Evolutionary conservation across 2,329 filamentous ascomycete species (phyloP), one percentile per base, ranked within the genome.

Genomic region (Cercospora sp.): DNA sequence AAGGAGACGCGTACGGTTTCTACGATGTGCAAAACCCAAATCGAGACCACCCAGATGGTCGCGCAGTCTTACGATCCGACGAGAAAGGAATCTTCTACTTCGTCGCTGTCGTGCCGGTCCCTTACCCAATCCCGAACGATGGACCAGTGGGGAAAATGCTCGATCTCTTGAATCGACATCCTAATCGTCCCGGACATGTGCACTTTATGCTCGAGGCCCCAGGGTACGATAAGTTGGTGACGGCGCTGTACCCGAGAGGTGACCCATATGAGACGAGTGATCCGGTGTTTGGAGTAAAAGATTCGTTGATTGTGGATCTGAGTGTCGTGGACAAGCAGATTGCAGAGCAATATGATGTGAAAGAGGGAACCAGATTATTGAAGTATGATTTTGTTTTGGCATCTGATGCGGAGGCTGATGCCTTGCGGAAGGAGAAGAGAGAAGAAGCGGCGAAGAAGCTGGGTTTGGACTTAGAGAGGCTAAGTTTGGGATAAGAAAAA

Each of bases 181-280:
- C 88, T 62, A 93, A 88, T 82, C 82, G 92, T 63, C 92, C 92
- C 1, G 87, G 88, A n/a, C 92, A 94, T 79, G 86, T 94, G 83
- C 92, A 94, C 78, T 94, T 94, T 74, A 95, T 95, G 91, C 93
- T 97, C 80, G 87, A 90, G 76, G 93, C 92, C 82, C 79, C 84
- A 31, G 91, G 91, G 0, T 93, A 87, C 81, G 92, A 96, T 81
- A 87, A 90, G 76, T 80, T 96, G 74, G 90, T 95, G 75, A 96
- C 92, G 91, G 90, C 91, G 0, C 82, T 96, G 0, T 95, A 94
- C 75, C 82, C 93, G 64, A 87, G 90, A 2, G 89, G 88, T 42
- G 91, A 94, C 73, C 90, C 90, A 0, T 95, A 94, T 77, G 91
- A 94, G 80, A 91, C 87, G 0, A 91, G 90, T 0, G 92, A 95